Evolutionary conservation across 495 filamentous ascomycete species (phyloP).

Genomic region (Gamarada debralockiae): DNA sequence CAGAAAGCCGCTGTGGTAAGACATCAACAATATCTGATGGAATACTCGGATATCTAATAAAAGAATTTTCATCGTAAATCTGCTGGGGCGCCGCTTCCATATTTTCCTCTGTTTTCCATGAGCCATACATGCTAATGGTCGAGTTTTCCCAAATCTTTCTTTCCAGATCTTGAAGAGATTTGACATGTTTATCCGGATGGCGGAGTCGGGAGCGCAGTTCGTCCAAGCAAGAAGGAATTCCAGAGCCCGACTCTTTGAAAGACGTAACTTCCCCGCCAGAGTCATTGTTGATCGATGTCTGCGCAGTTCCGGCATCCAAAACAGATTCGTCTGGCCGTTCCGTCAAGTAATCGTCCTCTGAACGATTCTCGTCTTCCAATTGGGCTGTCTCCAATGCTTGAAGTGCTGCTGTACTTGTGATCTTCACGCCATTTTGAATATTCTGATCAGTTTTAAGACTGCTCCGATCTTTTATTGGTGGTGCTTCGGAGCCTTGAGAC

Average conservation of each 20-base stretch:
- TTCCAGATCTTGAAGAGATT: constrained; percentile 1
- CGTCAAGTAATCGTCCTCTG: background rate
- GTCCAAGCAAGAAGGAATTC: background rate
- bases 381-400: background rate
- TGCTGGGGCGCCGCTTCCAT: background rate
- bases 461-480: background rate
- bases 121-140: background rate
- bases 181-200: background rate
- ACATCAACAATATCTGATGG: background rate
- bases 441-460: background rate
- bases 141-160: constrained; percentile 1
- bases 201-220: constrained; percentile 1
- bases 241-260: background rate
- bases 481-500: background rate
- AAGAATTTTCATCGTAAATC: background rate
- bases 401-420: constrained; percentile 1
- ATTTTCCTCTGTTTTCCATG: background rate
- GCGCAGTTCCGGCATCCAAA: background rate
- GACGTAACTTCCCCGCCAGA: background rate
- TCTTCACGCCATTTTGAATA: background rate
- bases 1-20: constrained; percentile 6
- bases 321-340: constrained; percentile 4
- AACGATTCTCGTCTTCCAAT: background rate
- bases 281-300: background rate
- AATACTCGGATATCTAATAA: constrained; percentile 1